Evolutionary conservation across 345 rosid genomes (phyloP), one percentile per base, ranked within the genome.

Genomic region (Jatropha curcas): DNA sequence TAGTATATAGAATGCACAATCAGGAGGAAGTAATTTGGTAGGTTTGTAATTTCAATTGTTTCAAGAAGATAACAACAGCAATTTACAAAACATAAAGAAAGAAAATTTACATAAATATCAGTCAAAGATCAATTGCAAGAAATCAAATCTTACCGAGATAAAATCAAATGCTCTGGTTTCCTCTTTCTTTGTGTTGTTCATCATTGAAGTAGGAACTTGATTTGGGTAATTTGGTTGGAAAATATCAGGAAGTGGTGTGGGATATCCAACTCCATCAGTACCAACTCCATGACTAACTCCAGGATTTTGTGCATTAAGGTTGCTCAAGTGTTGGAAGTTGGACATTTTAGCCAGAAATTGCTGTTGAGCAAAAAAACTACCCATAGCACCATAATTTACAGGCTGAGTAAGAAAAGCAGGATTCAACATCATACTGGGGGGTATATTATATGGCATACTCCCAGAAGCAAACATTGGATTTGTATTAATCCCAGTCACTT

Each of bases 151-250:
- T 85, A 94, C 98, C 1, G 95, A 89, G 77, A 94, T 92, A 85
- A 94, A 94, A 79, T 94, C 98, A 67, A 94, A 94, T 67, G 98
- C 98, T 76, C 82, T 87, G 19, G 91, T 92, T 1, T 94, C 98
- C 83, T 92, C 97, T 72, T 86, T 91, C 84, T 89, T 89, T 8
- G 87, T 79, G 72, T 65, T 81, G 82, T 81, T 91, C 88, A 86
- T 79, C 35, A 80, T 67, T 60, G 92, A 81, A 71, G 67, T 83
- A 62, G 97, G 87, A 77, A 77, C 50, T 79, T 87, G 98, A 81
- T 82, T 78, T 16, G 80, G 85, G 60, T 79, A 84, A 75, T 71
- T 94, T 64, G 89, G 71, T 74, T 94, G 98, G 84, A 94, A 94
- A 68, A 94, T 83, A 87, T 92, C 98, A 69, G 97, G 97, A 60